Percentiles rank a stretch among this genome's conserved stretches.
Evolutionary conservation across 2,329 filamentous ascomycete species (phyloP).

Genomic region (Talaromyces sp.): DNA sequence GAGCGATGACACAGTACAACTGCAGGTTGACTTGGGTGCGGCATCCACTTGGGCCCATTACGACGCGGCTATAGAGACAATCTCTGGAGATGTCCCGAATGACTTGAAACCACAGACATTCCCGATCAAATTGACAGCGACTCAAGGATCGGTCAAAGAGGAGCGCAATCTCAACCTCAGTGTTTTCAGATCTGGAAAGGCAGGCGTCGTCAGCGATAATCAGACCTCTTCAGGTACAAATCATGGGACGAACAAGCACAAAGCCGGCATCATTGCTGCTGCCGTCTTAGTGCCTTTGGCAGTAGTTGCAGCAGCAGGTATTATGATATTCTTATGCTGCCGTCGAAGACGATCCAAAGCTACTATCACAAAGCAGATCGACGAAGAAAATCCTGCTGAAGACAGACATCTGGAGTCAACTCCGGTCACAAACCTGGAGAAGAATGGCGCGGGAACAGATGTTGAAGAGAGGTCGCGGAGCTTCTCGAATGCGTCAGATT

Average conservation of each 20-base stretch:
- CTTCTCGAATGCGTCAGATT: conserved; percentile 22
- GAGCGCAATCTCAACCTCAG: conserved; percentile 45
- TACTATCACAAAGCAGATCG: conserved; percentile 25
- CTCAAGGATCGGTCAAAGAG: conserved; percentile 37
- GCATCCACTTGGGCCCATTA: conserved; percentile 50
- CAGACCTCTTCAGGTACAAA: conserved; percentile 22
- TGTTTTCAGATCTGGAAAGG: conserved; percentile 23
- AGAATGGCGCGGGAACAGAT: not conserved
- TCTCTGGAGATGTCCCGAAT: conserved; percentile 50
- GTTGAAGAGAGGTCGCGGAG: conserved; percentile 23
- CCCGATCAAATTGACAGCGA: conserved; percentile 44
- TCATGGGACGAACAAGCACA: conserved; percentile 25
- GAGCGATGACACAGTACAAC: conserved; percentile 36
- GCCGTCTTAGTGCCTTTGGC: conserved; percentile 36
- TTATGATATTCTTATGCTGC: conserved; percentile 36
- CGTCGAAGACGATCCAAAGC: conserved; percentile 28
- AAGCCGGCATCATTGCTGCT: conserved; percentile 38
- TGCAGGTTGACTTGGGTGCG: conserved; percentile 45
- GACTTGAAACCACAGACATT: conserved; percentile 38
- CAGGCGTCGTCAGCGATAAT: conserved; percentile 21
- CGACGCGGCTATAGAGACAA: conserved; percentile 41
- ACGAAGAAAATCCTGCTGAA: conserved; percentile 5
- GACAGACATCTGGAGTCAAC: not conserved
- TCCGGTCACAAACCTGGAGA: conserved; percentile 1
- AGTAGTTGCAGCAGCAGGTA: conserved; percentile 27